A percentile compares a stretch with the other conserved stretches of the same genome.
These are phyloP conservation scores for Aspergillus sp. DNA, from an alignment of 2,329 filamentous ascomycete genomes.

Conservation along the genomic window DNA sequence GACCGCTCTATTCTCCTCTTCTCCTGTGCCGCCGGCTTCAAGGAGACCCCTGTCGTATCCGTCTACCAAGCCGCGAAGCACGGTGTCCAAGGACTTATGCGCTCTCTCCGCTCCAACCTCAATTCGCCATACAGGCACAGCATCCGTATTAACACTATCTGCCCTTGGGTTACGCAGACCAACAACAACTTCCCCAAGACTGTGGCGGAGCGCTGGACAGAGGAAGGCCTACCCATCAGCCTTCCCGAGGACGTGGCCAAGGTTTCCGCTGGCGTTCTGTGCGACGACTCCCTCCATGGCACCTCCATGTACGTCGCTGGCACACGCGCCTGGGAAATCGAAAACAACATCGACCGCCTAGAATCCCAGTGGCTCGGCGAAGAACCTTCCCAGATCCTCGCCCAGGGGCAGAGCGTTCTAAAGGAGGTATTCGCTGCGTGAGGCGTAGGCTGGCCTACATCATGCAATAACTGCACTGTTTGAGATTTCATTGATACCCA, in stretches of 20 bases:
- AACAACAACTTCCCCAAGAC: constrained; percentile 36
- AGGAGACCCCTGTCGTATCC: constrained; percentile 48
- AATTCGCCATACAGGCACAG: constrained; percentile 34
- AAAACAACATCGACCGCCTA: constrained; percentile 42
- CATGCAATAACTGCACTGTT: neutral
- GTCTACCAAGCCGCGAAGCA: constrained; percentile 52
- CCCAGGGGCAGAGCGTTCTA: constrained; percentile 36
- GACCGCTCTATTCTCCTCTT: constrained; percentile 48
- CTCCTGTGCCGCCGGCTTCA: constrained; percentile 51
- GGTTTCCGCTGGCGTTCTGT: constrained; percentile 39
- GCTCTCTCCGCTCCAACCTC: constrained; percentile 42
- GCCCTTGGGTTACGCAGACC: constrained; percentile 45
- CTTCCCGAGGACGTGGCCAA: constrained; percentile 41
- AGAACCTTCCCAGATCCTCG: constrained; percentile 34
- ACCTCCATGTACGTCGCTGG: constrained; percentile 46
- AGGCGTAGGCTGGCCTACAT: neutral
- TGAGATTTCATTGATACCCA: constrained; percentile 7
- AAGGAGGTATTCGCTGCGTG: constrained; percentile 23
- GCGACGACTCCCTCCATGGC: constrained; percentile 39
- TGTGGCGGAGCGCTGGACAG: constrained; percentile 36
- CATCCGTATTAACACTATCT: constrained; percentile 47
- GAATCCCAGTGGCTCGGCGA: constrained; percentile 47
- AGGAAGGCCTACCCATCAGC: constrained; percentile 42
- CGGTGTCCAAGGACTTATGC: constrained; percentile 52
- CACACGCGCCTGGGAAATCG: constrained; percentile 46